Evolutionary conservation across 805 yeast genomes (phyloP).

Genomic region (Tetrapisispora phaffii): DNA sequence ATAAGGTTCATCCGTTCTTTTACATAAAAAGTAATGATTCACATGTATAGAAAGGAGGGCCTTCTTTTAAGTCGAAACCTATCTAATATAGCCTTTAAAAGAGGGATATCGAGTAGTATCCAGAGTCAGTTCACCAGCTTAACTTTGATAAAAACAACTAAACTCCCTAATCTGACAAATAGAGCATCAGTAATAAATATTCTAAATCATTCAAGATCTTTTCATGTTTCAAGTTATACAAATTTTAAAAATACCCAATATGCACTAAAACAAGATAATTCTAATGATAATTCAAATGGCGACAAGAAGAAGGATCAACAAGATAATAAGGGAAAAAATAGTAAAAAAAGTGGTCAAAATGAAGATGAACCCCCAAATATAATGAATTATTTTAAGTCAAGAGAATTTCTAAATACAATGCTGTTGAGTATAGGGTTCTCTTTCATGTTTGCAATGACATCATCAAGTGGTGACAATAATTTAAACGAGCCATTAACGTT

Average conservation of each 20-base stretch:
- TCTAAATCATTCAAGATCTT: not conserved
- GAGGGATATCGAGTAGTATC: not conserved
- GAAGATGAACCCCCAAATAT: conserved; percentile 9
- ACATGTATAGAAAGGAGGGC: not conserved
- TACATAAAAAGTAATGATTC: not conserved
- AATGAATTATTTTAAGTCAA: conserved; percentile 34
- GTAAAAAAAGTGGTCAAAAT: conserved; percentile 3
- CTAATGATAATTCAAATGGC: not conserved
- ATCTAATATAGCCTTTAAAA: not conserved
- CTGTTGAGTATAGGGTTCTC: conserved; percentile 33
- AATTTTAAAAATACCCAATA: not conserved
- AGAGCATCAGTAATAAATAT: not conserved
- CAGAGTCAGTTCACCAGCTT: not conserved
- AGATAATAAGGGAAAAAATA: not conserved
- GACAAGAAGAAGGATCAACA: not conserved
- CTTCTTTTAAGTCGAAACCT: not conserved
- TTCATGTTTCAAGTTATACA: not conserved
- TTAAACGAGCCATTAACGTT: conserved; percentile 38
- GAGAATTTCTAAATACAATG: conserved; percentile 33
- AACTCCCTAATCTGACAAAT: not conserved
- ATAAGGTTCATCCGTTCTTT: not conserved
- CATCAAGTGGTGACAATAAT: conserved; percentile 15
- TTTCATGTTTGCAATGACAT: conserved; percentile 29
- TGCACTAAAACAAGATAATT: not conserved
- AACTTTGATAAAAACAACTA: not conserved